Evolutionary conservation across 2,329 filamentous ascomycete species (phyloP), one percentile per base, ranked within the genome.

Genomic region (Eutypa lata): DNA sequence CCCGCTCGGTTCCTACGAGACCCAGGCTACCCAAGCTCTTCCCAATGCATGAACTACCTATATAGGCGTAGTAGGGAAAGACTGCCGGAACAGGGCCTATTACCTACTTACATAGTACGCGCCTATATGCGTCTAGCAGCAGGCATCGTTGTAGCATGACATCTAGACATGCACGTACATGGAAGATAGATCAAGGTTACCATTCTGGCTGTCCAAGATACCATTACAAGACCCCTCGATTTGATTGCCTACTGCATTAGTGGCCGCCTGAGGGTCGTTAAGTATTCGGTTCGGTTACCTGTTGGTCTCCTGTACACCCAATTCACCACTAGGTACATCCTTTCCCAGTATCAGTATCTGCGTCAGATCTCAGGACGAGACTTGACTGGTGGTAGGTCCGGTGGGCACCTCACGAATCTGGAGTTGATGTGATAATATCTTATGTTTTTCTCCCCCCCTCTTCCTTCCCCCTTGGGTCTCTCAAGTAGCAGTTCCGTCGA

Each of bases 191-290:
- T 60, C 57, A 57, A 60, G 63, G 59, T 56, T 53, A 42, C 40
- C 53, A 33, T 44, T 49, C 44, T 63, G 53, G 52, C 53, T 51
- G 52, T 62, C 54, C 55, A 45, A 45, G 42, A 45, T 28, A 45
- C 42, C 42, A 19, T 44, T 50, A 55, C 52, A 45, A 45, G 42
- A 28, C 51, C 51, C 59, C 61, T 68, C 64, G 65, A 68, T 66
- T 68, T 63, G 63, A 64, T 64, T 68, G 63, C 63, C 42, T 66
- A 57, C 59, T 71, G 70, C 68, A 70, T 73, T 72, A 72, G 71
- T 65, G 65, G 65, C 69, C 67, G 67, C 65, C 58, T 61, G 60
- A 64, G 58, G 59, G 59, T 56, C 57, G 61, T 58, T 68, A 59
- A 53, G 59, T 58, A 57, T 61, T 59, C 58, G 57, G 59, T 61